phyloP scores from a whole-genome alignment of 2,329 filamentous ascomycete genomes.

The Fusarium sp. region DNA sequence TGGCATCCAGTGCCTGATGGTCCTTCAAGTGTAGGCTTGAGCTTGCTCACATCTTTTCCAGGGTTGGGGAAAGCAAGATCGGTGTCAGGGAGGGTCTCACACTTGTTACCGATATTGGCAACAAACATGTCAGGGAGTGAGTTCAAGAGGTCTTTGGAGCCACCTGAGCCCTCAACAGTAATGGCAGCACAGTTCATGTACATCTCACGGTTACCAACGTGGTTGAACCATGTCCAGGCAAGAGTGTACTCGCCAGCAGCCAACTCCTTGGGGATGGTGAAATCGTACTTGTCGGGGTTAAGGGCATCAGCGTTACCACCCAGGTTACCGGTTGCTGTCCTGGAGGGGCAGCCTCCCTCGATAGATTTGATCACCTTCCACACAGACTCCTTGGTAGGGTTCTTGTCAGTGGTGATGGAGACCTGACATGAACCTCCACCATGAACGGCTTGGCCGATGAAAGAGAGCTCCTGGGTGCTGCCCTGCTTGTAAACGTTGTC shows the following conservation, averaged over 20 bases:
- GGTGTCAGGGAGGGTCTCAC: conserved; percentile 47
- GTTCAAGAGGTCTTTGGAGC: conserved; percentile 62
- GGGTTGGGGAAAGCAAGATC: conserved; percentile 64
- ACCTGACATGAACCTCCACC: conserved; percentile 95
- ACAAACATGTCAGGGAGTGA: conserved; percentile 76
- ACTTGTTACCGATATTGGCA: conserved; percentile 69
- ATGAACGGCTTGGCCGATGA: conserved; percentile 80
- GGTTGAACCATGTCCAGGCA: conserved; percentile 96
- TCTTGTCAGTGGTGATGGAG: conserved; percentile 80
- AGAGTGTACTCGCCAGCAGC: conserved; percentile 80
- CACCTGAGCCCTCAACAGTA: conserved; percentile 65
- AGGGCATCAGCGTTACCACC: conserved; percentile 54
- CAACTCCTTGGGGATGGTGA: conserved; percentile 75
- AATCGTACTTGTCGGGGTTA: conserved; percentile 70
- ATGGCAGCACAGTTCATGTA: conserved; percentile 96
- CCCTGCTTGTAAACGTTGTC: conserved; percentile 66
- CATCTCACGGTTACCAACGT: conserved; percentile 90
- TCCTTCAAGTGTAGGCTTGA: conserved; percentile 45
- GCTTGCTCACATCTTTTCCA: conserved; percentile 63
- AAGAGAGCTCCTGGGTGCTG: conserved; percentile 60
- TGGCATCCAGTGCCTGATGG: not conserved
- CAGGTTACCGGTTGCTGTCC: conserved; percentile 51
- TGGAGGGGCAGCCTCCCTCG: conserved; percentile 83
- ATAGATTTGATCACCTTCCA: conserved; percentile 94
- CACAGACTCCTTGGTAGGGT: conserved; percentile 70